These are phyloP conservation scores for Saccharomyces hybrid DNA, from an alignment of 1,139 yeast species.

Conservation along the genomic window DNA sequence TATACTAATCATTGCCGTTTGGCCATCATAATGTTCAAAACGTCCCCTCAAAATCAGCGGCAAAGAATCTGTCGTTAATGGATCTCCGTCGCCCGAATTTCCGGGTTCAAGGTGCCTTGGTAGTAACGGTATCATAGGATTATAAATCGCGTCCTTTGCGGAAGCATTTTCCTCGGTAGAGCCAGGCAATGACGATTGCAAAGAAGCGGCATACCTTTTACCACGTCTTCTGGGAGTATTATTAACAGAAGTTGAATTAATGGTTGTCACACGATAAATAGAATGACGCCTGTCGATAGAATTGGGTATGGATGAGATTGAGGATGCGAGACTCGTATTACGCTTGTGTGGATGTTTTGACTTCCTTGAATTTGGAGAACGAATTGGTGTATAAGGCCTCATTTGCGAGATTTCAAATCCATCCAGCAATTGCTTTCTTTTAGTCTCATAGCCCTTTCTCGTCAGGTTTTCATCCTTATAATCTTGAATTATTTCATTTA, in stretches of 20 bases:
- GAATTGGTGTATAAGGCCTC: neutral
- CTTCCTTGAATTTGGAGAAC: slow-evolving; percentile 2
- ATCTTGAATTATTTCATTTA: slow-evolving; percentile 43
- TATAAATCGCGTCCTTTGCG: slow-evolving; percentile 15
- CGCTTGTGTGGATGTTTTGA: slow-evolving; percentile 5
- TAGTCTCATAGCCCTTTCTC: slow-evolving; percentile 57
- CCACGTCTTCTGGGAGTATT: slow-evolving; percentile 13
- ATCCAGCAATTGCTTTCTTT: slow-evolving; percentile 42
- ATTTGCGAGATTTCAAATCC: slow-evolving; percentile 11
- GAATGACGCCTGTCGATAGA: slow-evolving; percentile 13
- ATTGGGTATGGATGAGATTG: slow-evolving; percentile 15
- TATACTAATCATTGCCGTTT: slow-evolving; percentile 63
- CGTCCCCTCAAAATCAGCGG: slow-evolving; percentile 68
- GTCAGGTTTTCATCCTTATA: slow-evolving; percentile 60
- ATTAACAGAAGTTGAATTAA: slow-evolving; percentile 19
- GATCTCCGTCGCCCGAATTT: slow-evolving; percentile 10
- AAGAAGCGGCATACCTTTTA: slow-evolving; percentile 13
- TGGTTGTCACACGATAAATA: slow-evolving; percentile 27
- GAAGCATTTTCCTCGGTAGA: slow-evolving; percentile 3
- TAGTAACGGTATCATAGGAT: slow-evolving; percentile 49
- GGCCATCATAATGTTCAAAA: slow-evolving; percentile 56
- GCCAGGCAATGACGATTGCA: slow-evolving; percentile 15
- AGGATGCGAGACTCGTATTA: slow-evolving; percentile 2
- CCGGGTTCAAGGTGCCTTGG: slow-evolving; percentile 39
- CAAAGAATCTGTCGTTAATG: slow-evolving; percentile 45